Conservation (phyloP, 1,139 yeast species). For the Taphrina deformans region DNA sequence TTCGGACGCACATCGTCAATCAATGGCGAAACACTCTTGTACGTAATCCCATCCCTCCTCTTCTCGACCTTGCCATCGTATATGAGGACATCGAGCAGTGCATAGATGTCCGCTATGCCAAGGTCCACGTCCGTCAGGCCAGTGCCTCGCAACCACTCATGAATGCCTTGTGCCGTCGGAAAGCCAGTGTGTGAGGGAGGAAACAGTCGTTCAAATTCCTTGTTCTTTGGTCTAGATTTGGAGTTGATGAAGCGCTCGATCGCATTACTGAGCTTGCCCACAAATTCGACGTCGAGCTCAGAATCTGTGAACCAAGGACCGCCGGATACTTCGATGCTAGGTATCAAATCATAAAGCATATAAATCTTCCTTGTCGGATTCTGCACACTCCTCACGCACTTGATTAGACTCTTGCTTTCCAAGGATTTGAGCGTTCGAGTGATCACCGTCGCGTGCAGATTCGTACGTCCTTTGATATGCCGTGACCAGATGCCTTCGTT, state of each 20-base stretch:
- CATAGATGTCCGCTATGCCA: constrained; percentile 68
- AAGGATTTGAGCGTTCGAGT: constrained; percentile 77
- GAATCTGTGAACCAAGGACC: constrained; percentile 99
- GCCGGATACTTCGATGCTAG: constrained; percentile 93
- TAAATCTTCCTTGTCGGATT: constrained; percentile 95
- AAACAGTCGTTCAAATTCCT: constrained; percentile 43
- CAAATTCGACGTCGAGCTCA: constrained; percentile 90
- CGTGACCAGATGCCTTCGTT: constrained; percentile 95
- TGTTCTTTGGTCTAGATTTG: constrained; percentile 45
- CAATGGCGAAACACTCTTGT: constrained; percentile 46
- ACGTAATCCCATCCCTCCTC: constrained; percentile 50
- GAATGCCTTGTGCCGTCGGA: constrained; percentile 69
- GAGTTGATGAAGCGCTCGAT: constrained; percentile 82
- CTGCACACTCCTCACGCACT: constrained; percentile 83
- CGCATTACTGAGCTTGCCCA: constrained; percentile 75
- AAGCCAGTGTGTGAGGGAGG: constrained; percentile 55
- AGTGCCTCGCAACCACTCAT: constrained; percentile 69
- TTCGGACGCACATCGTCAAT: constrained; percentile 43
- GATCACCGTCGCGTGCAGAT: constrained; percentile 89
- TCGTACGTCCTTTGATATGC: constrained; percentile 85
- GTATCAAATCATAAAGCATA: constrained; percentile 90
- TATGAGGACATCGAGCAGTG: constrained; percentile 82
- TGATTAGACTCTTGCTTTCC: constrained; percentile 81
- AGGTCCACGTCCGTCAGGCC: constrained; percentile 75
- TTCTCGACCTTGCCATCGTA: constrained; percentile 83